Evolutionary conservation across 768 basidiomycete species (phyloP), one percentile per base, ranked within the genome.

Genomic region (Sporobolomyces roseus): DNA sequence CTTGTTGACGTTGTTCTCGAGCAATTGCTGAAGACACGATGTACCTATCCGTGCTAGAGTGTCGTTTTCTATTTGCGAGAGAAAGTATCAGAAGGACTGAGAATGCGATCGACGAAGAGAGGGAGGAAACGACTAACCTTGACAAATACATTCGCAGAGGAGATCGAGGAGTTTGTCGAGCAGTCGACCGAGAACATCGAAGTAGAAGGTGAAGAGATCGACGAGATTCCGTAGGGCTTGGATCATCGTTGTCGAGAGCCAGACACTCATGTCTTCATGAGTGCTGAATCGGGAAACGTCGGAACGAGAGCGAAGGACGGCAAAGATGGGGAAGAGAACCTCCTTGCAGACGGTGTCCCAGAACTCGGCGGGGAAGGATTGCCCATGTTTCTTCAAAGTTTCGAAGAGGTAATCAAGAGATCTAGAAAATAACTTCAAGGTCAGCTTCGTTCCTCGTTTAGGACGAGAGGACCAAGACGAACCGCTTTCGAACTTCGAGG

Each of bases 221-320:
- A 99, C 90, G 69, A 98, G 83, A 79, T 97, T 90, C 51, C 96
- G 86, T 52, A 99, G 83, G 1, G 96, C 96, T 77, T 97, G 93
- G 56, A 98, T 96, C 90, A 99, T 93, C 3, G 96, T 99, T 19
- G 96, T 96, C 30, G 93, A 97, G 52, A 99, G 80, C 96, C 96
- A 99, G 32, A 99, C 93, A 75, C 92, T 96, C 92, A 98, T 94
- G 74, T 98, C 96, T 77, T 98, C 96, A 75, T 96, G 92, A 7
- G 92, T 93, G 78, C 84, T 89, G 81, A 97, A 98, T 25, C 94
- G 85, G 17, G 91, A 89, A 43, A 94, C 78, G 77, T 96, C 94
- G 79, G 92, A 89, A 74, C 87, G 90, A 21, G 91, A 93, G 75
- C 91, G 91, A 46, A 99, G 83, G 53, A 98, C 91, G 0, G 93